Evolutionary conservation across 2,329 filamentous ascomycete species (phyloP).

Genomic region (Aspergillus uvarum): DNA sequence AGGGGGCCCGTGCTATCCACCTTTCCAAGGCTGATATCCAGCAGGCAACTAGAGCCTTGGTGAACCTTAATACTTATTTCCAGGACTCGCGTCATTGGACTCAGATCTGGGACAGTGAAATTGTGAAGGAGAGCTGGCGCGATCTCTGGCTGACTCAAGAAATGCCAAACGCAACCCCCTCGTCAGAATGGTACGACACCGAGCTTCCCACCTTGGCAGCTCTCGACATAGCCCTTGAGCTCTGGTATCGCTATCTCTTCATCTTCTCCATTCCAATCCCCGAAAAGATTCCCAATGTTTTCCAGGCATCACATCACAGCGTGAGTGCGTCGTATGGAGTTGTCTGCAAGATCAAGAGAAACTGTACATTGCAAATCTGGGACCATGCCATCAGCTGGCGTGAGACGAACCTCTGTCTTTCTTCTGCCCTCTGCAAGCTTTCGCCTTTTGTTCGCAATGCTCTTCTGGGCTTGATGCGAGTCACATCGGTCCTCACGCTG

Average conservation of each 20-base stretch:
- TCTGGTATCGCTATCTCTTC: slow-evolving; percentile 50
- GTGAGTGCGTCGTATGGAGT: slow-evolving; percentile 62
- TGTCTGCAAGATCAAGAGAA: slow-evolving; percentile 61
- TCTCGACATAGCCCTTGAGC: slow-evolving; percentile 39
- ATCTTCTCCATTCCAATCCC: slow-evolving; percentile 60
- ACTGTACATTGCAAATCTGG: slow-evolving; percentile 62
- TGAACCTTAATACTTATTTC: slow-evolving; percentile 53
- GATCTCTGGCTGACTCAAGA: slow-evolving; percentile 50
- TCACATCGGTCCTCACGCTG: slow-evolving; percentile 49
- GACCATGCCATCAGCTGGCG: slow-evolving; percentile 64
- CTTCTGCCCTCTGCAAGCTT: slow-evolving; percentile 51
- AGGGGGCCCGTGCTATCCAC: slow-evolving; percentile 49
- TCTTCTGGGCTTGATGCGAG: slow-evolving; percentile 49
- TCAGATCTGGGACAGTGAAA: slow-evolving; percentile 49
- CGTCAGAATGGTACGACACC: slow-evolving; percentile 38
- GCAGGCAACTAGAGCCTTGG: slow-evolving; percentile 49
- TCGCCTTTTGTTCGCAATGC: slow-evolving; percentile 52
- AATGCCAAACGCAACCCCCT: slow-evolving; percentile 40
- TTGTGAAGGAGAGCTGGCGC: slow-evolving; percentile 48
- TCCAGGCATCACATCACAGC: slow-evolving; percentile 63
- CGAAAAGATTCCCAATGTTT: slow-evolving; percentile 58
- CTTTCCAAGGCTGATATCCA: slow-evolving; percentile 47
- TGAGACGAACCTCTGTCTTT: slow-evolving; percentile 54
- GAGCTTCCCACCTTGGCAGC: slow-evolving; percentile 40
- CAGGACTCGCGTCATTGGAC: slow-evolving; percentile 50